These are phyloP conservation scores for Trypanosoma theileri DNA, from an alignment of 208 protist species.

Conservation along the genomic window DNA sequence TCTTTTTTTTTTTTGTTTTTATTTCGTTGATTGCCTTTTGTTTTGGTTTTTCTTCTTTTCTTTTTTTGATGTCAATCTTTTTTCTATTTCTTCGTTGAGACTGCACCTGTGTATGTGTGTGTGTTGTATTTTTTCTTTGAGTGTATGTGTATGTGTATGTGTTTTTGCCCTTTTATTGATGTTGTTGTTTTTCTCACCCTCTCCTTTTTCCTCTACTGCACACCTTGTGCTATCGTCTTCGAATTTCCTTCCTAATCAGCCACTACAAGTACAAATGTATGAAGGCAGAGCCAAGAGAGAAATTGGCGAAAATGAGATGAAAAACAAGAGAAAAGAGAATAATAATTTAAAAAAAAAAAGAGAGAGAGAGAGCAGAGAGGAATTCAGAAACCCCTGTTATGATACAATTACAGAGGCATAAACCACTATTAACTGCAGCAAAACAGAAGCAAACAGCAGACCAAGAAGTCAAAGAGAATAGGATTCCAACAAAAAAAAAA, in stretches of 20 bases:
- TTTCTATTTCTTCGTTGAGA: slow-evolving; percentile 15
- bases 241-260: slow-evolving; percentile 1
- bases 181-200: slow-evolving; percentile 1
- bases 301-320: not conserved
- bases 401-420: too few species aligned
- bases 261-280: slow-evolving; percentile 15
- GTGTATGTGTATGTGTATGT: not conserved
- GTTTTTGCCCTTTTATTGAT: slow-evolving; percentile 1
- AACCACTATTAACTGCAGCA: too few species aligned
- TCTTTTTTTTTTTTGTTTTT: slow-evolving; percentile 7
- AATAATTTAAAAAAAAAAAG: not conserved
- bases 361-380: too few species aligned
- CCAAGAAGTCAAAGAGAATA: not conserved
- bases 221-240: not conserved
- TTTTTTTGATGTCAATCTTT: not conserved
- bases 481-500: slow-evolving; percentile 17
- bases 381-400: too few species aligned
- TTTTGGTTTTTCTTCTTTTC: not conserved
- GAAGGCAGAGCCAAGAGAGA: slow-evolving; percentile 2
- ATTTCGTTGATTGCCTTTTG: slow-evolving; percentile 1
- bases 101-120: not conserved
- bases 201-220: slow-evolving; percentile 1
- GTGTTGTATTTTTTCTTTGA: not conserved
- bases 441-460: too few species aligned
- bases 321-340: not conserved